These are phyloP conservation scores for Kalaharituber pfeilii DNA, from an alignment of 2,329 filamentous ascomycete genomes.

Conservation along the genomic window DNA sequence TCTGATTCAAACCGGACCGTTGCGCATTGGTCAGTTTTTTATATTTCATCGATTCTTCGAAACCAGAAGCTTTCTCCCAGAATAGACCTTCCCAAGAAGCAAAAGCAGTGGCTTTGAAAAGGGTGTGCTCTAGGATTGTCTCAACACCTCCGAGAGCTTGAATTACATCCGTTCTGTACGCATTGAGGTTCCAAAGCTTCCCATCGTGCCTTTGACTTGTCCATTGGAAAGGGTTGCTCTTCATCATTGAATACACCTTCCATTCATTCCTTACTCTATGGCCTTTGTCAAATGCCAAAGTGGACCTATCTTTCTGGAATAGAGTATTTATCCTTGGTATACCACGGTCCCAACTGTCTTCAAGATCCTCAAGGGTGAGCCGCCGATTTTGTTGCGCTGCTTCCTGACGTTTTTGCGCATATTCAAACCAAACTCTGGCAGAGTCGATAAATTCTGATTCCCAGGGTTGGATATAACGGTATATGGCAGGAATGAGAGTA, in stretches of 20 bases:
- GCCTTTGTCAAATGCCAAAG: constrained; percentile 93
- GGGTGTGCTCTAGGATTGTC: constrained; percentile 87
- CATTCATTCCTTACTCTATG: constrained; percentile 92
- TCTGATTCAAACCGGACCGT: constrained; percentile 90
- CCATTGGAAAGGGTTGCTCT: constrained; percentile 99
- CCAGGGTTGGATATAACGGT: constrained; percentile 98
- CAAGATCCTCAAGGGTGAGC: constrained; percentile 83
- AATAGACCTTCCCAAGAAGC: constrained; percentile 93
- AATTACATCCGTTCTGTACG: constrained; percentile 91
- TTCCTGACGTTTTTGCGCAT: constrained; percentile 92
- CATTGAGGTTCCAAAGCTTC: constrained; percentile 93
- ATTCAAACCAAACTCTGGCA: constrained; percentile 97
- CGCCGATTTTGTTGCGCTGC: constrained; percentile 94
- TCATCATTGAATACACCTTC: constrained; percentile 97
- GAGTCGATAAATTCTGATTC: constrained; percentile 98
- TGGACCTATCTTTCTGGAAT: constrained; percentile 96
- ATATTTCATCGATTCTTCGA: constrained; percentile 62
- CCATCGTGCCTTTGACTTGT: constrained; percentile 93
- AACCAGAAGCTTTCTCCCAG: constrained; percentile 50
- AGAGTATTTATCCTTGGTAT: constrained; percentile 94
- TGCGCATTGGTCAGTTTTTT: constrained; percentile 98
- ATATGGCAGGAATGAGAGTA: constrained; percentile 95
- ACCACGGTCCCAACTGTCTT: constrained; percentile 97
- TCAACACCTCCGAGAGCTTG: constrained; percentile 92
- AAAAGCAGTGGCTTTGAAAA: constrained; percentile 95